Evolutionary conservation across 768 basidiomycete species (phyloP).

Genomic region (Auriculariales sp.): DNA sequence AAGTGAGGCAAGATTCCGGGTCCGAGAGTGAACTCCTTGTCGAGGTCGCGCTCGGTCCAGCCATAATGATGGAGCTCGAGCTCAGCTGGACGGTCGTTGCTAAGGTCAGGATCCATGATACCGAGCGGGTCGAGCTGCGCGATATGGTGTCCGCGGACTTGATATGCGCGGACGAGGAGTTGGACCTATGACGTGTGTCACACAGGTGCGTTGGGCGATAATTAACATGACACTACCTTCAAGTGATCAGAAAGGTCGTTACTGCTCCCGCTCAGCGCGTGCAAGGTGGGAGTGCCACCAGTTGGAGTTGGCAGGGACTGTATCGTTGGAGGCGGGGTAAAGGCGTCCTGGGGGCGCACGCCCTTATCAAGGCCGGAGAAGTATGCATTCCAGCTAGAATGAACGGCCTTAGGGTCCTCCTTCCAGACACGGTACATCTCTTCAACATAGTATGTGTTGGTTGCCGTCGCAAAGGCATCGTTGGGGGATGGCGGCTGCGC

Average conservation of each 20-base stretch:
- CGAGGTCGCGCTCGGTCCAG: slow-evolving; percentile 85
- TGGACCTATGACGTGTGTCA: slow-evolving; percentile 71
- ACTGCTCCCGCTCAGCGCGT: slow-evolving; percentile 39
- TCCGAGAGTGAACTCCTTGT: slow-evolving; percentile 87
- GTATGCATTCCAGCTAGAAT: slow-evolving; percentile 88
- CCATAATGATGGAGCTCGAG: slow-evolving; percentile 90
- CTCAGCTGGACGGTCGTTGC: slow-evolving; percentile 66
- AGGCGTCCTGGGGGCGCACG: slow-evolving; percentile 62
- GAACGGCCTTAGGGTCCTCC: slow-evolving; percentile 82
- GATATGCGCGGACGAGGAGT: slow-evolving; percentile 94
- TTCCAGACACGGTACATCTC: slow-evolving; percentile 93
- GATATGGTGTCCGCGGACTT: slow-evolving; percentile 95
- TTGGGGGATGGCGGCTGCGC: slow-evolving; percentile 47
- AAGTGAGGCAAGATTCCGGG: slow-evolving; percentile 96
- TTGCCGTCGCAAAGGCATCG: slow-evolving; percentile 84
- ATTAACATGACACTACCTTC: slow-evolving; percentile 40
- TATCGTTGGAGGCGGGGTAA: slow-evolving; percentile 66
- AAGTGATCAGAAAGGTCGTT: slow-evolving; percentile 84
- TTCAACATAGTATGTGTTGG: slow-evolving; percentile 75
- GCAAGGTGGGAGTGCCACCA: slow-evolving; percentile 68
- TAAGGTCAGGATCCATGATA: slow-evolving; percentile 80
- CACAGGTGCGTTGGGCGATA: background rate
- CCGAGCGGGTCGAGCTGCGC: slow-evolving; percentile 94
- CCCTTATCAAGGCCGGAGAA: slow-evolving; percentile 90
- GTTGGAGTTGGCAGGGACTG: slow-evolving; percentile 45